A percentile compares a stretch with the other conserved stretches of the same genome.
Evolutionary conservation across 2,329 filamentous ascomycete genomes (phyloP).

Genomic region (Ascosphaera apis): DNA sequence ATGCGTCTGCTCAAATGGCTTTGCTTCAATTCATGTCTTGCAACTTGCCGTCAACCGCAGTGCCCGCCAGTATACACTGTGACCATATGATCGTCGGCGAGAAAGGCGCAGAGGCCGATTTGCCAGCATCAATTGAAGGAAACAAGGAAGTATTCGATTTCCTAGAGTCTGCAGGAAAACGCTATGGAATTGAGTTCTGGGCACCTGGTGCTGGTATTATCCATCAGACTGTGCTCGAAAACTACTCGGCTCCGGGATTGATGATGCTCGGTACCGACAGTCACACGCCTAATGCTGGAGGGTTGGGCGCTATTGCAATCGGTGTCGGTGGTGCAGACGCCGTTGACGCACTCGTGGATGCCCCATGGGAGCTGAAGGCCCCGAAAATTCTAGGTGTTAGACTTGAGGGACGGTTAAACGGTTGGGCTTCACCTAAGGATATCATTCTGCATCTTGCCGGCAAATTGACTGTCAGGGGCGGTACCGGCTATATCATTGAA

Average conservation of each 20-base stretch:
- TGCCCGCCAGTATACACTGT: conserved; percentile 94
- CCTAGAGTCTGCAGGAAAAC: conserved; percentile 72
- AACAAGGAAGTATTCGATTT: conserved; percentile 98
- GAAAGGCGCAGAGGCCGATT: conserved; percentile 65
- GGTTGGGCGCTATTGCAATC: conserved; percentile 79
- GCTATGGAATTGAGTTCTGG: conserved; percentile 92
- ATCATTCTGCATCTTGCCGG: conserved; percentile 80
- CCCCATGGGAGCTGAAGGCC: conserved; percentile 93
- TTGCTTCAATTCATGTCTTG: conserved; percentile 97
- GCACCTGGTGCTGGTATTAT: conserved; percentile 85
- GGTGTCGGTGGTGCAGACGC: conserved; percentile 94
- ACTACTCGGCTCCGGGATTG: conserved; percentile 85
- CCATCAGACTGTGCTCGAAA: conserved; percentile 93
- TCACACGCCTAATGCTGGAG: conserved; percentile 93
- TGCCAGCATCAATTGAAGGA: conserved; percentile 62
- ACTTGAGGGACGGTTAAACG: conserved; percentile 59
- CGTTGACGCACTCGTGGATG: conserved; percentile 86
- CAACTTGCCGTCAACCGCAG: conserved; percentile 65
- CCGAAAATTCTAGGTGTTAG: conserved; percentile 73
- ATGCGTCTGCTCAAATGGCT: conserved; percentile 96
- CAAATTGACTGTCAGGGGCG: conserved; percentile 72
- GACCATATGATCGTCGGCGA: conserved; percentile 97
- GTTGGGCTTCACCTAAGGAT: conserved; percentile 90
- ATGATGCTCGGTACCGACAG: conserved; percentile 99
- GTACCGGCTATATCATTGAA: conserved; percentile 85